Conservation (phyloP, 768 basidiomycete species). For the Agrocybe praecox region DNA sequence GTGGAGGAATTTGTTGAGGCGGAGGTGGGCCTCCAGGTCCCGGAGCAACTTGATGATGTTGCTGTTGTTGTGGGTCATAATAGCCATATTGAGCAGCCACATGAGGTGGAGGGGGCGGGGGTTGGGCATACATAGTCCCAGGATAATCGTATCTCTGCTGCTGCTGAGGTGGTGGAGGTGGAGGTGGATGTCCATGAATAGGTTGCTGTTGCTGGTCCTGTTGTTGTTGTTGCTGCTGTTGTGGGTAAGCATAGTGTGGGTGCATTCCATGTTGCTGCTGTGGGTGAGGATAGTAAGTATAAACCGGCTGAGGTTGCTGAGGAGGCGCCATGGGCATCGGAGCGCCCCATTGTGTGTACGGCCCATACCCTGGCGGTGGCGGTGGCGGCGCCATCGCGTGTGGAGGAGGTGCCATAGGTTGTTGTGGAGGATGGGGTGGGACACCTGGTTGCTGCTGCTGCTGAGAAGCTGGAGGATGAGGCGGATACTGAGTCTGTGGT, state of each 20-base stretch:
- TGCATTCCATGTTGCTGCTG: slow-evolving; percentile 17
- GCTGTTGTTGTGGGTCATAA: slow-evolving; percentile 31
- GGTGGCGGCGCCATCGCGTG: slow-evolving; percentile 13
- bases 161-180: slow-evolving; percentile 20
- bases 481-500: slow-evolving; percentile 21
- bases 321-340: slow-evolving; percentile 15
- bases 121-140: slow-evolving; percentile 24
- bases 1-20: slow-evolving; percentile 12
- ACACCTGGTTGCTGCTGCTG: slow-evolving; percentile 23
- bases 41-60: slow-evolving; percentile 25
- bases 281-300: slow-evolving; percentile 31
- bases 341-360: slow-evolving; percentile 25
- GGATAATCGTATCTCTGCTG: slow-evolving; percentile 30
- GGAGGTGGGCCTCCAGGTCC: slow-evolving; percentile 19
- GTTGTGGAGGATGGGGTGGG: slow-evolving; percentile 24
- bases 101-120: too few species aligned
- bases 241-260: slow-evolving; percentile 7
- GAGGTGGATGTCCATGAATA: slow-evolving; percentile 6
- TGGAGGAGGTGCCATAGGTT: slow-evolving; percentile 20
- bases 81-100: slow-evolving; percentile 26
- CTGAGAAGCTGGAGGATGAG: slow-evolving; percentile 18
- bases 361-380: slow-evolving; percentile 23
- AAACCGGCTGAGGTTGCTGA: slow-evolving; percentile 25
- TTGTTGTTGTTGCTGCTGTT: slow-evolving; percentile 30
- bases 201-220: slow-evolving; percentile 15